Evolutionary conservation across 2,329 filamentous ascomycete species (phyloP), one percentile per base, ranked within the genome.

Genomic region (Fusarium odoratissimum): DNA sequence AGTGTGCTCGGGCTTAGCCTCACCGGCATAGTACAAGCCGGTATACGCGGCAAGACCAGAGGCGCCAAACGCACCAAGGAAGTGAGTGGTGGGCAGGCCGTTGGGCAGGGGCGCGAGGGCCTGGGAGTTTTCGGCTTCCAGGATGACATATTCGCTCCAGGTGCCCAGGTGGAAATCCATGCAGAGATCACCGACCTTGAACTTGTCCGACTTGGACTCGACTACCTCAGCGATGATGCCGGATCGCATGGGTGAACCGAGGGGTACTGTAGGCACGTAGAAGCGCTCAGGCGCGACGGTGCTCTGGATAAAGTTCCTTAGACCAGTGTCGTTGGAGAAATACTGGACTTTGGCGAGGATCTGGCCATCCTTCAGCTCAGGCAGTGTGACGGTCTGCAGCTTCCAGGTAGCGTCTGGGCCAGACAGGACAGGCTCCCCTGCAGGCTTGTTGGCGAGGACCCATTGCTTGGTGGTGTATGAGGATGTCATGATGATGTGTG

Each of bases 401-500:
- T 74, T 72, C 59, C 76, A 79, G 61, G 77, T 79, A 14, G 77
- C 74, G 41, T 79, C 68, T 49, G 72, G 71, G 33, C 77, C 77
- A 5, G 70, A 67, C 41, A 79, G 73, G 33, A 75, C 61, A 38
- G 77, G 77, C 42, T 71, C 71, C 56, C 71, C 77, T 52, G 72
- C 60, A 31, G 77, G 77, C 72, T 76, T 78, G 58, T 70, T 70
- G 65, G 64, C 65, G 40, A 79, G 75, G 62, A 77, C 66, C 77
- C 77, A 79, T 78, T 77, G 77, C 74, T 79, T 79, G 61, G 77
- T 79, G n/a, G 75, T 78, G 51, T 70, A 71, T 9, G 75, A 67
- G 8, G 72, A 71, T 40, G 75, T 59, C 75, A 77, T 77, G 63
- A 30, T 58, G 55, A 66, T 52, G 23, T 21, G n/a, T n/a, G 38